Evolutionary conservation across 768 basidiomycete species (phyloP), one percentile per base, ranked within the genome.

Genomic region (Mycena galopus): DNA sequence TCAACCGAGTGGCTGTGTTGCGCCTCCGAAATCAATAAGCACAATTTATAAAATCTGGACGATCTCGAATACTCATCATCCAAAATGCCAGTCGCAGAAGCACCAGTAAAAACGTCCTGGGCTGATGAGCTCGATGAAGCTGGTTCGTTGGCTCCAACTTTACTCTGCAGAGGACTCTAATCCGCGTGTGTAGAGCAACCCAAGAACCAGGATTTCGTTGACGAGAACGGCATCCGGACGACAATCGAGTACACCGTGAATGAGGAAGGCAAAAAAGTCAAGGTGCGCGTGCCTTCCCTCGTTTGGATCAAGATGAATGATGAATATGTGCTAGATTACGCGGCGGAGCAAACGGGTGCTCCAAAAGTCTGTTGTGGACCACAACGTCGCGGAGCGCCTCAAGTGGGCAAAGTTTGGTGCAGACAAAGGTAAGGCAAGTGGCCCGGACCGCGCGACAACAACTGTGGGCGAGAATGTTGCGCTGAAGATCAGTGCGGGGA

Each of bases 181-280:
- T 39, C 29, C 17, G 23, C 44, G 29, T 10, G 19, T 25, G 19
- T n/a, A 86, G 86, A 90, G 78, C 85, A 83, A 68, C 88, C 83
- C 55, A 91, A 87, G 86, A 83, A 84, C 75, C 88, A 93, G 76
- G 93, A 96, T 77, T 93, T 87, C 69, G 86, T 93, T 53, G 94
- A 96, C 75, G 93, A 94, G 72, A 93, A 96, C 75, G 97, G 97
- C 1, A 88, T 98, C 76, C 89, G 94, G 23, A 93, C 93, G n/a
- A 93, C 91, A 0, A 86, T 94, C 56, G 95, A 96, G 79, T 96
- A 93, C 81, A 86, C 86, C 30, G 81, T 94, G 63, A 96, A 98
- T 76, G 97, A 99, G 37, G 93, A 97, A 32, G 97, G 96, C 9
- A 96, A 96, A 84, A 96, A 94, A 80, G 91, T 99, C 80, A 99